Evolutionary conservation across 2,329 filamentous ascomycete species (phyloP).

Genomic region (Penicillium verrucosum): DNA sequence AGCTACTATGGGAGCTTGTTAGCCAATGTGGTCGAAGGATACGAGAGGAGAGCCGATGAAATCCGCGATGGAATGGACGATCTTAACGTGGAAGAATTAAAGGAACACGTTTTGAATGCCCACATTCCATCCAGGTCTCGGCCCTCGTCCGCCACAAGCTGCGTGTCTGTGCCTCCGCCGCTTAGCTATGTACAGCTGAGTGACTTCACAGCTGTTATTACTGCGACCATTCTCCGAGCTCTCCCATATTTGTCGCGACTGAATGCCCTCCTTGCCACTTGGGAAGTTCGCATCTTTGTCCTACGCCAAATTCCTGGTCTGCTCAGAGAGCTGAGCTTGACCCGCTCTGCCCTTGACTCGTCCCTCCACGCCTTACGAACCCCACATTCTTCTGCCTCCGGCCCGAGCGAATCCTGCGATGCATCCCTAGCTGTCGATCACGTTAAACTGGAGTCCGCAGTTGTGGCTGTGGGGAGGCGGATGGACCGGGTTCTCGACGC

Average conservation of each 20-base stretch:
- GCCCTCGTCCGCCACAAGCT: slow-evolving; percentile 47
- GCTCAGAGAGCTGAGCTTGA: slow-evolving; percentile 57
- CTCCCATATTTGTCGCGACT: slow-evolving; percentile 77
- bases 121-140: slow-evolving; percentile 65
- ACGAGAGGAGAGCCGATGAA: slow-evolving; percentile 70
- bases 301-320: slow-evolving; percentile 70
- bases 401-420: slow-evolving; percentile 29
- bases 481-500: slow-evolving; percentile 84
- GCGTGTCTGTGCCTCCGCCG: slow-evolving; percentile 42
- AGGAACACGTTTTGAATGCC: slow-evolving; percentile 78
- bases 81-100: slow-evolving; percentile 67
- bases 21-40: slow-evolving; percentile 59
- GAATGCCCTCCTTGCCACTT: slow-evolving; percentile 68
- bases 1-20: slow-evolving; percentile 70
- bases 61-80: slow-evolving; percentile 56
- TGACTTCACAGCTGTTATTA: slow-evolving; percentile 85
- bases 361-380: slow-evolving; percentile 32
- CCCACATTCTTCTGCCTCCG: slow-evolving; percentile 21
- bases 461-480: slow-evolving; percentile 65
- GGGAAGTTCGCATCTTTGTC: slow-evolving; percentile 73
- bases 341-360: slow-evolving; percentile 34
- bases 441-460: slow-evolving; percentile 63
- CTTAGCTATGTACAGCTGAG: slow-evolving; percentile 68
- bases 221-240: slow-evolving; percentile 84
- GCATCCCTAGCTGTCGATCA: slow-evolving; percentile 43